Base-by-base conservation (phyloP, 257 asterid genomes). In the Fraxinus quadrangulata region DNA sequence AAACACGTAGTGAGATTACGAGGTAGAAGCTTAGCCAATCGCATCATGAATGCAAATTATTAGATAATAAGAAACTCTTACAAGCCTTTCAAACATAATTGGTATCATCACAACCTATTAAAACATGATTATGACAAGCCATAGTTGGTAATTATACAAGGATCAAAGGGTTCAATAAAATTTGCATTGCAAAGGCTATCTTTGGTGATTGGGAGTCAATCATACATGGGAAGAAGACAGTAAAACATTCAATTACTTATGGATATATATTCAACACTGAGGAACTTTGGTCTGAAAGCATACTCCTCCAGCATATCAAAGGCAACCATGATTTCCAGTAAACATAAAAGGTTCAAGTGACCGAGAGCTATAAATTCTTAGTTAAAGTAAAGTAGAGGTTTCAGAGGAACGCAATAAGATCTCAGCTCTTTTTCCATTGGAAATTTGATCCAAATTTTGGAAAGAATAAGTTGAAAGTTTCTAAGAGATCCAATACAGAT, bases 1-100 rank as follows among this genome's bases (percentile, higher is more conserved):
- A 71, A 75, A 79, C 17, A 37, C 72, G 12, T 36, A 49, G 74
- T 28, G 76, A 76, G 42, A 19, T 77, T 34, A 54, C 24, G 70
- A 13, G 54, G 61, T 54, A 68, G 34, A 75, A 42, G 54, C 66
- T 39, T 24, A 23, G 73, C 28, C 28, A 54, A 74, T 47, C 45
- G 33, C 68, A 42, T 47, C 73, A 71, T 67, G 33, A 59, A n/a
- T 59, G 67, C 67, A 59, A 67, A 31, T 63, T 72, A 74, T 63
- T 75, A 74, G 31, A 45, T 47, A 73, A 59, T 34, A 49, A 21
- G 28, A 56, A 24, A 56, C 70, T 65, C 33, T 17, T 54, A 42
- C 36, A 72, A 56, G 37, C 61, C 28, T 71, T 31, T 61, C 5
- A 31, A 45, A 74, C 17, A n/a, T 23, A 31, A 30, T 63, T 21